Evolutionary conservation across 2,329 filamentous ascomycete genomes (phyloP).

Genomic region (Ceratocystis cubensis): DNA sequence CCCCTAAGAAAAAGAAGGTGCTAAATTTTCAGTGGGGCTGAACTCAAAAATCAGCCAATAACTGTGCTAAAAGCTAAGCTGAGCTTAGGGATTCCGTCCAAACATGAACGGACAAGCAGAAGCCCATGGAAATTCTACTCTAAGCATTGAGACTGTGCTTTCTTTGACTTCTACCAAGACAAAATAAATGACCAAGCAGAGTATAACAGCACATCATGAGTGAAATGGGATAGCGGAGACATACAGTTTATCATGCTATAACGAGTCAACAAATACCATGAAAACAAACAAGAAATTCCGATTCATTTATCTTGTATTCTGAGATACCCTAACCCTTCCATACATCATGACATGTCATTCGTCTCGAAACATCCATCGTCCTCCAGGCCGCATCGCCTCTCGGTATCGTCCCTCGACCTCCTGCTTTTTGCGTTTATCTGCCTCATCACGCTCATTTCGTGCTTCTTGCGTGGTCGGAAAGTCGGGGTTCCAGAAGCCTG

Average conservation of each 20-base stretch:
- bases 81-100: not conserved
- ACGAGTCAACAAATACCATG: too few species aligned
- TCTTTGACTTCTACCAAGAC: too few species aligned
- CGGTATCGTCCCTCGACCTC: slow-evolving; percentile 60
- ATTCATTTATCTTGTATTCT: not conserved
- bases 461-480: slow-evolving; percentile 82
- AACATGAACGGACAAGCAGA: not conserved
- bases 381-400: slow-evolving; percentile 67
- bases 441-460: slow-evolving; percentile 50
- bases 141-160: too few species aligned
- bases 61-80: not conserved
- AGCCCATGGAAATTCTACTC: not conserved
- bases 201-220: too few species aligned
- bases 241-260: too few species aligned
- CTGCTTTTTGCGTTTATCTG: slow-evolving; percentile 48
- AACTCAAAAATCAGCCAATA: not conserved
- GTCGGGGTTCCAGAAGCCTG: slow-evolving; percentile 81
- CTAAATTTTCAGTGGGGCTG: not conserved
- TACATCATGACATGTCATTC: slow-evolving; percentile 37
- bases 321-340: not conserved
- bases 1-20: not conserved
- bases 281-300: too few species aligned
- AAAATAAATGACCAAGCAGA: too few species aligned
- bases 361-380: slow-evolving; percentile 71
- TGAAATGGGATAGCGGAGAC: too few species aligned